These are phyloP conservation scores for Zoysia pacifica DNA, from an alignment of 176 grass and related monocot genomes.

Conservation along the genomic window DNA sequence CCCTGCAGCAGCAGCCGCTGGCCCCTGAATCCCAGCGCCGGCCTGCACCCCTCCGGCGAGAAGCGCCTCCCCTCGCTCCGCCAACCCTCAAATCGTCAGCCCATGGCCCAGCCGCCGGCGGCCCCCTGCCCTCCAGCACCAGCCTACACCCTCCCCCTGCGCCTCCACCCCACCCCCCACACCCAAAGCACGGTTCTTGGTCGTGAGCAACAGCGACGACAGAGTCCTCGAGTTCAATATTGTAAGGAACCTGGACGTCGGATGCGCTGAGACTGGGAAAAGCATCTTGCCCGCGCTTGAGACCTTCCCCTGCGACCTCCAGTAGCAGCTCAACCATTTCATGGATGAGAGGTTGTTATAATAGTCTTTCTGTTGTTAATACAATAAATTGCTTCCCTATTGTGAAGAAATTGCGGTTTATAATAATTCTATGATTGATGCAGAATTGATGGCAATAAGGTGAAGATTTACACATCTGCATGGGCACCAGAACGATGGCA, in stretches of 20 bases:
- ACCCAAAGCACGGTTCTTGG: too few relatives aligned
- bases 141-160: too few relatives aligned
- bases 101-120: too few relatives aligned
- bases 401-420: background rate
- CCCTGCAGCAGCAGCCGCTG: too few relatives aligned
- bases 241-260: constrained; percentile 56
- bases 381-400: background rate
- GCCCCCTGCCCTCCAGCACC: too few relatives aligned
- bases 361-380: background rate
- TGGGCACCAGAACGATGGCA: constrained; percentile 88
- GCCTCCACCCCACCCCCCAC: too few relatives aligned
- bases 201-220: constrained; percentile 82
- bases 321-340: constrained; percentile 78
- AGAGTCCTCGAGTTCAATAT: constrained; percentile 77
- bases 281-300: constrained; percentile 66
- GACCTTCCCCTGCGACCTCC: constrained; percentile 72
- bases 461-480: constrained; percentile 72
- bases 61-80: too few relatives aligned
- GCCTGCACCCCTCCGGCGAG: too few relatives aligned
- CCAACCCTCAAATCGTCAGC: too few relatives aligned
- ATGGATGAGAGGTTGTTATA: constrained; percentile 66
- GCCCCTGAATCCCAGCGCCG: too few relatives aligned
- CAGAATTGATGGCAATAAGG: constrained; percentile 77
- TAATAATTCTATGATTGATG: constrained; percentile 19
- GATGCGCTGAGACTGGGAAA: constrained; percentile 55